Conservation (phyloP, 768 basidiomycete genomes). For the Xerocomus spinulosus region DNA sequence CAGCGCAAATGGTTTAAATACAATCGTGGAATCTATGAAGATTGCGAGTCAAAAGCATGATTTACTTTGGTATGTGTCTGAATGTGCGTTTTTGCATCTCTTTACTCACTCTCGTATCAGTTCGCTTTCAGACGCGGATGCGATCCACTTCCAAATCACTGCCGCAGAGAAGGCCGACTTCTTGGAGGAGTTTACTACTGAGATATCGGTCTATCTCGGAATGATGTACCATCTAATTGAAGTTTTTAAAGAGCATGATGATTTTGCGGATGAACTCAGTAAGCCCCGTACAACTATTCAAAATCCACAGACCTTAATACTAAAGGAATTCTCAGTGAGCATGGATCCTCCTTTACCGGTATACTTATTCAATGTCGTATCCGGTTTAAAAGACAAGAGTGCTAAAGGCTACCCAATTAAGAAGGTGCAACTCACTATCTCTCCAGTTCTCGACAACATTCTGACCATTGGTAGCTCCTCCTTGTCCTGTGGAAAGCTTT, state of each 20-base stretch:
- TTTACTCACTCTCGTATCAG: constrained; percentile 36
- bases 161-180: constrained; percentile 69
- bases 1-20: constrained; percentile 74
- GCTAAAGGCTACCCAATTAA: constrained; percentile 96
- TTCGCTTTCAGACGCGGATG: constrained; percentile 71
- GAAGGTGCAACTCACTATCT: constrained; percentile 52
- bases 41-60: constrained; percentile 87
- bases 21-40: constrained; percentile 84
- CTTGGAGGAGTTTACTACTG: constrained; percentile 86
- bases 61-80: constrained; percentile 55
- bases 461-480: constrained; percentile 56
- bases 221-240: constrained; percentile 96
- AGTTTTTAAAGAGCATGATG: constrained; percentile 87
- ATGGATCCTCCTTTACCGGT: constrained; percentile 92
- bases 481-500: constrained; percentile 94
- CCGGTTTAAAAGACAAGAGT: constrained; percentile 85
- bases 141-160: constrained; percentile 65
- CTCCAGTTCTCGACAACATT: background rate
- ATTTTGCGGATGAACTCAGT: constrained; percentile 97
- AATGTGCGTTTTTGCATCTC: background rate
- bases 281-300: constrained; percentile 32
- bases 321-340: constrained; percentile 61
- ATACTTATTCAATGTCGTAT: constrained; percentile 87
- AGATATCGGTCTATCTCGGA: constrained; percentile 89
- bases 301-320: background rate